phyloP scores from a whole-genome alignment of 306 rosid species.

The Cucumis hystrix region DNA sequence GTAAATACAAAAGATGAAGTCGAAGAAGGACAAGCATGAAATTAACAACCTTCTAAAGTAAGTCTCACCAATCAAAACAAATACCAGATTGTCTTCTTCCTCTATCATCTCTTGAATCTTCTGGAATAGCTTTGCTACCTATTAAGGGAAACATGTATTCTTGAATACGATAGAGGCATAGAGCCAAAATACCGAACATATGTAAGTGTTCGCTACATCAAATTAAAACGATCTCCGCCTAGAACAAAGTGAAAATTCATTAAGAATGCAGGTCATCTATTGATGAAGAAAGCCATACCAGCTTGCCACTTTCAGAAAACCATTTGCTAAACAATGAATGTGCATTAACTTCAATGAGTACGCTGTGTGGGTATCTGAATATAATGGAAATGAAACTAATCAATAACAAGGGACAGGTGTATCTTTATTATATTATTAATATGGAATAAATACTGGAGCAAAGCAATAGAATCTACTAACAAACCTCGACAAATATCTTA shows the following conservation, averaged over 20 bases:
- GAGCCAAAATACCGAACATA: background rate
- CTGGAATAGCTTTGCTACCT: conserved; percentile 93
- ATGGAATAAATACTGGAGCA: background rate
- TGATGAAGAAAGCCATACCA: conserved; percentile 41
- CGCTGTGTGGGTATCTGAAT: conserved; percentile 66
- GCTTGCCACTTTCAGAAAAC: conserved; percentile 99
- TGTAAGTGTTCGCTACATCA: background rate
- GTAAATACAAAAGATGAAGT: conserved; percentile 11
- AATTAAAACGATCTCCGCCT: background rate
- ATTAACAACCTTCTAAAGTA: conserved; percentile 12
- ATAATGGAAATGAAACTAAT: background rate
- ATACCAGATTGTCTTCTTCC: conserved; percentile 90
- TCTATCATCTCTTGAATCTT: conserved; percentile 91
- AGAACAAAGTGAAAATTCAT: background rate
- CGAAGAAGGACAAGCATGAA: conserved; percentile 12
- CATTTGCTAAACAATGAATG: conserved; percentile 98
- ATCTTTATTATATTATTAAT: background rate
- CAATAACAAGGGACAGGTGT: background rate
- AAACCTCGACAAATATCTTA: conserved; percentile 69
- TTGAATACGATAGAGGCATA: conserved; percentile 4
- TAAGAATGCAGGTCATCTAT: background rate
- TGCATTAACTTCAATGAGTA: conserved; percentile 88
- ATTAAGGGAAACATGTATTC: background rate
- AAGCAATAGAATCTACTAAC: conserved; percentile 1
- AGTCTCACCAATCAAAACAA: conserved; percentile 96